Conservation (phyloP, 441 rosid species). For the Pelargonium australe region DNA sequence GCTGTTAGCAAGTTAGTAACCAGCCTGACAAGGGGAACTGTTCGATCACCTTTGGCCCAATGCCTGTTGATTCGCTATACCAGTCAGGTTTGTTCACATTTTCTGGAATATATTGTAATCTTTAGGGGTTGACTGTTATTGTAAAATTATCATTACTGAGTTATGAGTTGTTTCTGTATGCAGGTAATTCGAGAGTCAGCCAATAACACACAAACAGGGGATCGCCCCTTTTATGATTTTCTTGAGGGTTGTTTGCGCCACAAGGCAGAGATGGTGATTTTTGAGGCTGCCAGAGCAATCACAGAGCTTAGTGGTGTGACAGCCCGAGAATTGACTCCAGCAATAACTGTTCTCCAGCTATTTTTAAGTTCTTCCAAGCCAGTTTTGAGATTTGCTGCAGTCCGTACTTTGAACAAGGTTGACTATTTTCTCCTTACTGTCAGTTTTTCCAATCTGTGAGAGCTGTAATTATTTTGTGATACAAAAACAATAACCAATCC, state of each 20-base stretch:
- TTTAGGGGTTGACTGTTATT: background rate
- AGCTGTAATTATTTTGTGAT: background rate
- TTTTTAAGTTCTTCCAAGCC: constrained; percentile 93
- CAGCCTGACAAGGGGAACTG: constrained; percentile 90
- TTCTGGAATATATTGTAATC: background rate
- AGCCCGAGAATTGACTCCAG: constrained; percentile 92
- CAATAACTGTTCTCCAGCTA: constrained; percentile 95
- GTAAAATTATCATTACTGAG: background rate
- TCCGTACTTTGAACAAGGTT: constrained; percentile 96
- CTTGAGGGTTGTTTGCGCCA: constrained; percentile 92
- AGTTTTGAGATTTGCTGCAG: constrained; percentile 95
- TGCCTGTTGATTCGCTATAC: constrained; percentile 92
- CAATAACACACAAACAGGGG: constrained; percentile 64
- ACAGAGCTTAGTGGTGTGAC: constrained; percentile 91
- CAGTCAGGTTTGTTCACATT: constrained; percentile 54
- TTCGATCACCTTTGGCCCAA: constrained; percentile 94
- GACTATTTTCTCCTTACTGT: constrained; percentile 12
- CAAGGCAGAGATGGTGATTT: constrained; percentile 96
- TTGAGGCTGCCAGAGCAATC: constrained; percentile 98
- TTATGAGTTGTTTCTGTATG: background rate
- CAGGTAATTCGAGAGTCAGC: constrained; percentile 90
- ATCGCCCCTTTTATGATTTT: constrained; percentile 94
- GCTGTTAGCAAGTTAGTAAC: constrained; percentile 95
- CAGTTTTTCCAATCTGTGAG: background rate
- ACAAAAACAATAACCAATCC: no score